phyloP scores from a whole-genome alignment of 2,329 filamentous ascomycete genomes.

The Fusarium subglutinans region DNA sequence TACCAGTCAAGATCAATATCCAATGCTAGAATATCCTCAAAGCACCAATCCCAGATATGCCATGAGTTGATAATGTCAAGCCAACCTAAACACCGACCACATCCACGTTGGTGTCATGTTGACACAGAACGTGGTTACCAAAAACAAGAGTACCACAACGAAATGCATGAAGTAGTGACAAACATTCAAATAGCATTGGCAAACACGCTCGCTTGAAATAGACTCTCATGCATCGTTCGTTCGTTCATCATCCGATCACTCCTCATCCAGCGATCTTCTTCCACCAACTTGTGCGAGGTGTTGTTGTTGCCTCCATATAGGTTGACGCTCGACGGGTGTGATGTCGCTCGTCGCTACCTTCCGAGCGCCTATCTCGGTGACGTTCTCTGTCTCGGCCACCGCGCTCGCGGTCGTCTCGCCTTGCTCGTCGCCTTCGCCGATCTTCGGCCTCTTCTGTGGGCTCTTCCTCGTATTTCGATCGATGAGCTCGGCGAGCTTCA shows the following conservation, averaged over 20 bases:
- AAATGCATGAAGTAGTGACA: neutral
- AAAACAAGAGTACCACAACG: neutral
- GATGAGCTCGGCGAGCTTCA: slow-evolving; percentile 57
- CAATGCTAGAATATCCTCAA: slow-evolving; percentile 15
- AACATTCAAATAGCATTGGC: slow-evolving; percentile 26
- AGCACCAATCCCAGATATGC: slow-evolving; percentile 25
- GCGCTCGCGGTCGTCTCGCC: slow-evolving; percentile 53
- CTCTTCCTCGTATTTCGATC: slow-evolving; percentile 54
- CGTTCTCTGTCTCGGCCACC: slow-evolving; percentile 17
- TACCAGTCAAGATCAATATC: slow-evolving; percentile 5
- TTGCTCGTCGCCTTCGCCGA: slow-evolving; percentile 53
- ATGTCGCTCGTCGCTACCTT: slow-evolving; percentile 57
- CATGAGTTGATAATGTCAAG: slow-evolving; percentile 19
- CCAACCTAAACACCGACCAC: slow-evolving; percentile 15
- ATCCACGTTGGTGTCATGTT: slow-evolving; percentile 8
- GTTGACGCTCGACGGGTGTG: slow-evolving; percentile 53
- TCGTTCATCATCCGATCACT: slow-evolving; percentile 44
- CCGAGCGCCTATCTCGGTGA: slow-evolving; percentile 48
- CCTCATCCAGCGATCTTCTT: slow-evolving; percentile 60
- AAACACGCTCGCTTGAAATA: slow-evolving; percentile 43
- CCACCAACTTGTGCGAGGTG: slow-evolving; percentile 68
- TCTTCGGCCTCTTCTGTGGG: slow-evolving; percentile 57
- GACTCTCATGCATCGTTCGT: slow-evolving; percentile 34
- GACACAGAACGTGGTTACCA: slow-evolving; percentile 20
- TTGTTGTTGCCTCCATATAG: slow-evolving; percentile 55